phyloP scores from a whole-genome alignment of 148 eudicot genomes.

The Suaeda aralocaspica region DNA sequence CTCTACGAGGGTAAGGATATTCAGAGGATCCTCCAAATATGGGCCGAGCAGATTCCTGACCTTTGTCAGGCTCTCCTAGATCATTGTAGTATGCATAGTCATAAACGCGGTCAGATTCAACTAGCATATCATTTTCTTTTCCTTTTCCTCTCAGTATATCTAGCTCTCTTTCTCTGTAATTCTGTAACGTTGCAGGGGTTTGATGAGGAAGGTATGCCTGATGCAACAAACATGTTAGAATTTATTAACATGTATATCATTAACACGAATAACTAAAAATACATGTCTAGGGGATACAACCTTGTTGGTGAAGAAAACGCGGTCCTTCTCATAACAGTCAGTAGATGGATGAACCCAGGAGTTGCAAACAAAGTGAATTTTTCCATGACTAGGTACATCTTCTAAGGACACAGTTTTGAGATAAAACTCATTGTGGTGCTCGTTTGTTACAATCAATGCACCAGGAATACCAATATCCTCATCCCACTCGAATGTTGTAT shows the following conservation, averaged over 20 bases:
- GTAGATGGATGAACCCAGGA: conserved; percentile 75
- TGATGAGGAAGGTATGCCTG: conserved; percentile 71
- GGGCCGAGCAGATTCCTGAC: conserved; percentile 41
- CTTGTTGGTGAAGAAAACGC: conserved; percentile 80
- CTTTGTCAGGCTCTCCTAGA: conserved; percentile 62
- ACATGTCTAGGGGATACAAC: too few species aligned
- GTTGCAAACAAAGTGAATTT: conserved; percentile 58
- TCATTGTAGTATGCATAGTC: conserved; percentile 79
- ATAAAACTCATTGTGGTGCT: conserved; percentile 65
- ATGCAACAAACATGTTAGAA: background rate
- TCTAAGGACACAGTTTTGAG: conserved; percentile 62
- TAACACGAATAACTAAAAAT: too few species aligned
- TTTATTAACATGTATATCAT: background rate
- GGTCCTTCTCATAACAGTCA: conserved; percentile 40
- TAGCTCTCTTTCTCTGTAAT: conserved; percentile 62
- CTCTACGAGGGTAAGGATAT: conserved; percentile 90
- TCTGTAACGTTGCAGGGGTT: conserved; percentile 48
- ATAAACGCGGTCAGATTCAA: conserved; percentile 83
- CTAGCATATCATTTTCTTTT: conserved; percentile 46
- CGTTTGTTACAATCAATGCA: conserved; percentile 54
- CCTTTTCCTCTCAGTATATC: conserved; percentile 62
- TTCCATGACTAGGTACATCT: conserved; percentile 47
- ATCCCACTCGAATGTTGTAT: conserved; percentile 58
- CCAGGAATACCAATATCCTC: conserved; percentile 60
- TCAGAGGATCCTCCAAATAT: conserved; percentile 59